These are phyloP conservation scores for Acanthamoeba triangularis DNA, from an alignment of 208 protist species.

Conservation along the genomic window DNA sequence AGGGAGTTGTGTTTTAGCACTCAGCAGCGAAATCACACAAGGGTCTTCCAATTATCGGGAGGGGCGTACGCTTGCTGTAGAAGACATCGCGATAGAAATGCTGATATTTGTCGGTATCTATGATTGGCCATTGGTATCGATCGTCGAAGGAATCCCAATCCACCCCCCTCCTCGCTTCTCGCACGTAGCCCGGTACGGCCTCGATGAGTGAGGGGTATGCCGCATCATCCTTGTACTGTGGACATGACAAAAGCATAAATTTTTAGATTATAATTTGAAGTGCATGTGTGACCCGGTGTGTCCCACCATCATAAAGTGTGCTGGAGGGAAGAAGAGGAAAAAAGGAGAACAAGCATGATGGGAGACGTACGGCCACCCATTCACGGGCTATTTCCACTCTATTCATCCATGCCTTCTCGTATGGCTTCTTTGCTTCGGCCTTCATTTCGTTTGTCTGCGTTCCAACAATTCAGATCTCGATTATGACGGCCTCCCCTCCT, in stretches of 20 bases:
- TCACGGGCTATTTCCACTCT: conserved; percentile 54
- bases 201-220: conserved; percentile 51
- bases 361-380: conserved; percentile 17
- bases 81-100: conserved; percentile 70
- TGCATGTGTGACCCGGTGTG: neutral
- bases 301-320: neutral
- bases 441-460: neutral
- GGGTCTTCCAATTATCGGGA: too few relatives aligned
- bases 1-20: neutral
- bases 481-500: neutral
- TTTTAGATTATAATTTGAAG: neutral
- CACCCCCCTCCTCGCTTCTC: conserved; percentile 33
- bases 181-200: conserved; percentile 29
- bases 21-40: neutral
- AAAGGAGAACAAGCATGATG: neutral
- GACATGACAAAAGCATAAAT: neutral
- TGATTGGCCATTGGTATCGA: conserved; percentile 15
- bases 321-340: neutral
- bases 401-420: conserved; percentile 73
- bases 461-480: neutral
- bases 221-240: conserved; percentile 59
- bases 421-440: conserved; percentile 17
- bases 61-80: neutral
- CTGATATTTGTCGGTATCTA: conserved; percentile 71
- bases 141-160: conserved; percentile 44